Base-by-base conservation (phyloP, 352 stramenopile species). In the Globisporangium uncinulatum region DNA sequence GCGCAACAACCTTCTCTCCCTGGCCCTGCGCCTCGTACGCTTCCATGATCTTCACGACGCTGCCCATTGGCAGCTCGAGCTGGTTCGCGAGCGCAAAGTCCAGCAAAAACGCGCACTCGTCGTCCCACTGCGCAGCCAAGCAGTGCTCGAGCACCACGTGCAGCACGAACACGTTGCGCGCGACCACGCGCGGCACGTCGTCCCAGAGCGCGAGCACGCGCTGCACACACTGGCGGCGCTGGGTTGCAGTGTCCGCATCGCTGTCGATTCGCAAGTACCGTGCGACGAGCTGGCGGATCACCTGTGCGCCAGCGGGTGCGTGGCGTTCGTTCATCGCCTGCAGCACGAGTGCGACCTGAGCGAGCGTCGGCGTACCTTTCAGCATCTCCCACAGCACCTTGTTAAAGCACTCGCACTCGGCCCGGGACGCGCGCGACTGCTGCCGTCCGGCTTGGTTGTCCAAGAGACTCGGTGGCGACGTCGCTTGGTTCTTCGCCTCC, bases 91-190 rank as follows among this genome's bases (percentile, higher is more conserved):
- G 54, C 24, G 59, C 54, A 4, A 58, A 58, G 19, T 66, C 63
- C 8, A 65, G 39, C 20, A 67, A 32, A 13, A 59, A 58, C 24
- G 61, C 52, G 19, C 64, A 69, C 20, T 62, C 62, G 42, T 65
- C 54, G 4, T 70, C 51, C 55, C 57, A 67, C 8, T 36, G 14
- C 17, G 54, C 57, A 9, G 63, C 45, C 17, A 79, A 20, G 43
- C 69, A 79, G 29, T 77, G 49, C 20, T 73, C 69, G 7, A 84
- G 50, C 9, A 84, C 43, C 54, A 84, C 39, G 29, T 77, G 67
- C 36, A 81, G 56, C n/a, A 84, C 56, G 58, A 84, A 84, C 3
- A 61, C 70, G 31, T 75, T 70, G 19, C 58, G 67, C 44, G 42
- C 56, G 17, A 84, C 56, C 21, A 84, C 71, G 21, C 57, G 64